These are phyloP conservation scores for Phytophthora cryptogea DNA, from an alignment of 352 stramenopile genomes.

Conservation along the genomic window DNA sequence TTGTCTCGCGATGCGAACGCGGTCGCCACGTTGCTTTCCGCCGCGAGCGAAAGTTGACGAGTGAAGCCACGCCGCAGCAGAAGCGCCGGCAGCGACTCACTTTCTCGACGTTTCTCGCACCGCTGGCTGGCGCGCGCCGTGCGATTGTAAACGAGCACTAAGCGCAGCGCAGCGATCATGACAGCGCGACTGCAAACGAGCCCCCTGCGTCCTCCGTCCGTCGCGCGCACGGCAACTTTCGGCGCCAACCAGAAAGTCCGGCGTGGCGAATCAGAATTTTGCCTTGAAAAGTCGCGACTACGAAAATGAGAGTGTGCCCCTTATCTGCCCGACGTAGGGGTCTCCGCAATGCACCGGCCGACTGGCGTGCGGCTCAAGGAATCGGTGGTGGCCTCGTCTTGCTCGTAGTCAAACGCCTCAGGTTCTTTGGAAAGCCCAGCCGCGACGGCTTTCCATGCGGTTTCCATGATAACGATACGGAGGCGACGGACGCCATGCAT, in stretches of 20 bases:
- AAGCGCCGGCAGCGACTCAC: slow-evolving; percentile 15
- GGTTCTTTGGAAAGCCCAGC: slow-evolving; percentile 6
- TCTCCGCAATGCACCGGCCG: slow-evolving; percentile 13
- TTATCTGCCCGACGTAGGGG: slow-evolving; percentile 8
- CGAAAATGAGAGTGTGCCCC: slow-evolving; percentile 12
- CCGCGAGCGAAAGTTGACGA: not conserved
- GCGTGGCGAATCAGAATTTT: slow-evolving; percentile 22
- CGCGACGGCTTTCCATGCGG: not conserved
- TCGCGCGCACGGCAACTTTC: slow-evolving; percentile 2
- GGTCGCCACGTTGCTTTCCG: slow-evolving; percentile 11
- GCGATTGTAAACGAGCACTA: slow-evolving; percentile 16
- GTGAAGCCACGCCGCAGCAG: slow-evolving; percentile 19
- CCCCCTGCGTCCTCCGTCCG: not conserved
- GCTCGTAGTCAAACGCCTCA: not conserved
- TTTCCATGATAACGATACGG: slow-evolving; percentile 23
- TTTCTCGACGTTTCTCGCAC: slow-evolving; percentile 5
- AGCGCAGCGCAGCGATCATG: slow-evolving; percentile 5
- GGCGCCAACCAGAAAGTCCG: slow-evolving; percentile 17
- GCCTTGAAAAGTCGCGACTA: slow-evolving; percentile 31
- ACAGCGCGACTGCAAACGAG: slow-evolving; percentile 20
- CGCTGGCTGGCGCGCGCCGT: slow-evolving; percentile 13
- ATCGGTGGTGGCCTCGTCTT: slow-evolving; percentile 1
- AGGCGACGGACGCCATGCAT: not conserved
- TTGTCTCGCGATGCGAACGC: not conserved
- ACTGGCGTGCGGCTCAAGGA: slow-evolving; percentile 3